phyloP scores from a whole-genome alignment of 768 basidiomycete species.

The Termitomyces sp. region DNA sequence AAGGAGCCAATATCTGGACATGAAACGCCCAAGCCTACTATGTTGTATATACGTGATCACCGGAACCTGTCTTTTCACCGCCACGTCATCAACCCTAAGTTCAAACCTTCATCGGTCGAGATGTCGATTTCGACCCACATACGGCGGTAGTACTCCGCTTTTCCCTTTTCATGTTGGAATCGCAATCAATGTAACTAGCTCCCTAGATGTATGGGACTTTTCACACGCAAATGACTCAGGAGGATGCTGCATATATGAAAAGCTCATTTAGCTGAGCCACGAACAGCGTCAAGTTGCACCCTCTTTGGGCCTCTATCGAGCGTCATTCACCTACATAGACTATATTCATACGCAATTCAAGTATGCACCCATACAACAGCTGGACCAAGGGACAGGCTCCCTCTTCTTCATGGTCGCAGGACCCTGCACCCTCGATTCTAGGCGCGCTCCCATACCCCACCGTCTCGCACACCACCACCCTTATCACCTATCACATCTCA shows the following conservation, averaged over 20 bases:
- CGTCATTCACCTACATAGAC: background rate
- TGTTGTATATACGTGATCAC: background rate
- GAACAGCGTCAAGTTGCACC: background rate
- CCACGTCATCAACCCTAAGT: background rate
- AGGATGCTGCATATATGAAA: background rate
- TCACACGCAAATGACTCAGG: background rate
- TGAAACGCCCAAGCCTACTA: background rate
- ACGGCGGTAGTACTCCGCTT: background rate
- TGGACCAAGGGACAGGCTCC: slow-evolving; percentile 27
- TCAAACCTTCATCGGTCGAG: background rate
- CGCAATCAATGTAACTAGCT: background rate
- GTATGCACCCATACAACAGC: slow-evolving; percentile 33
- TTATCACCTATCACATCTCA: slow-evolving; percentile 43
- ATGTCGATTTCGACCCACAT: background rate
- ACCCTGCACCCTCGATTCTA: slow-evolving; percentile 46
- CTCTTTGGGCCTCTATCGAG: background rate
- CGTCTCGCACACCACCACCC: slow-evolving; percentile 23
- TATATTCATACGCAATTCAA: background rate
- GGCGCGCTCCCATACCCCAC: slow-evolving; percentile 58
- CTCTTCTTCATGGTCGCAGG: slow-evolving; percentile 18
- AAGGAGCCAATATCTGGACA: background rate
- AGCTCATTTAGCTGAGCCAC: background rate
- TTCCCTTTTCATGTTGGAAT: background rate
- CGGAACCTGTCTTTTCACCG: background rate
- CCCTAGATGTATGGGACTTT: background rate